Evolutionary conservation across 768 basidiomycete species (phyloP).

Genomic region (Agaricus sinodeliciosus): DNA sequence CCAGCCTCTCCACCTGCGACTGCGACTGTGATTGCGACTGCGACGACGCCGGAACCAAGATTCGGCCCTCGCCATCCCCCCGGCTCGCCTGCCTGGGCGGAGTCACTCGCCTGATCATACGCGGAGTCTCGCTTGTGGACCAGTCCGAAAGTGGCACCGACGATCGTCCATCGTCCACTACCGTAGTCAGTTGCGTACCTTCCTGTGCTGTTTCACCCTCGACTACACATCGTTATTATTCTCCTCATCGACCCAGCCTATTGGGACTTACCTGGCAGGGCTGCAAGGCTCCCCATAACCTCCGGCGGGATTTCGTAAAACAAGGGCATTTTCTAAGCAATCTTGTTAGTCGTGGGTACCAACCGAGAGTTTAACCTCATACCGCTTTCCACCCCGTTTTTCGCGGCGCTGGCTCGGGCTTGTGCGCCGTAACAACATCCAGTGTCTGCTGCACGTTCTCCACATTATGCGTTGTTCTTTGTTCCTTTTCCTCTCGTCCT

Average conservation of each 20-base stretch:
- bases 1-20: conserved; percentile 6
- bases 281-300: background rate
- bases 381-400: too few relatives aligned
- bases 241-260: background rate
- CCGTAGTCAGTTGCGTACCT: background rate
- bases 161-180: background rate
- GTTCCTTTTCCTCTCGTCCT: background rate
- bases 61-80: conserved; percentile 24
- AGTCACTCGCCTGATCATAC: conserved; percentile 39
- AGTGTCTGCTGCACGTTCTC: too few relatives aligned
- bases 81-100: conserved; percentile 33
- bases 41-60: conserved; percentile 54
- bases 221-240: background rate
- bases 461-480: background rate
- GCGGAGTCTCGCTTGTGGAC: conserved; percentile 10
- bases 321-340: background rate
- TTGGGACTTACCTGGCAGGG: background rate
- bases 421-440: too few relatives aligned
- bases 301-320: background rate
- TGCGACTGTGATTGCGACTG: conserved; percentile 26
- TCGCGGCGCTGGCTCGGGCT: too few relatives aligned
- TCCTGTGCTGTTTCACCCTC: background rate
- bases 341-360: background rate
- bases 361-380: too few relatives aligned
- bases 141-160: conserved; percentile 8